Evolutionary conservation across 345 rosid genomes (phyloP), one percentile per base, ranked within the genome.

Genomic region (Rhodamnia rubescens): DNA sequence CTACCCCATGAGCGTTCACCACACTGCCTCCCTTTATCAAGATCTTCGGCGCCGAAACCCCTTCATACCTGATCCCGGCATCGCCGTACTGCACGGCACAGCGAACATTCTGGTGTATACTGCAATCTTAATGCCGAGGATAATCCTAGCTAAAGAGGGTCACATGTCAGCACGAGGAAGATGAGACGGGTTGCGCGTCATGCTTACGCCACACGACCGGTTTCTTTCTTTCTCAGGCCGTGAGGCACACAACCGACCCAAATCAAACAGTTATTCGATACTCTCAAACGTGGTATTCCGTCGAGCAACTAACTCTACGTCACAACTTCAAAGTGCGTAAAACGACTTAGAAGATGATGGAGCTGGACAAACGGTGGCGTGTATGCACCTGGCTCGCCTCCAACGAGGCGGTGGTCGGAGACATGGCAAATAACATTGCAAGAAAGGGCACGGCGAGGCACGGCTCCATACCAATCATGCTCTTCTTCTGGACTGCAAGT

Each of bases 11-110:
- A 86, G 98, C 96, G 87, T 97, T 97, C 85, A 95, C 98, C 53
- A 95, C 96, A 5, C 91, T 95, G 86, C 98, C 99, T 40, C 99
- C 98, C 88, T 89, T 95, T 32, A 97, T 95, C 92, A 97, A 90
- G 83, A 97, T 89, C 92, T 94, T 97, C 49, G 91, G 87, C 95
- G 92, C 7, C 47, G 47, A 50, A 50, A 69, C 26, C 80, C 80
- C 14, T 69, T 89, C 91, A 87, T 89, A 82, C 80, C 86, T 91
- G 58, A 57, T 61, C 89, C 88, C 93, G 86, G 85, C 96, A 84
- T 92, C 93, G 87, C 96, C 93, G 75, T 92, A 92, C 98, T 97
- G 90, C 80, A 69, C 24, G 47, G 2, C 47, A 36, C 80, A 24
- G 80, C 20, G 80, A 69, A 47, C 80, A 36, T 36, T 0, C 80